Conservation (phyloP, 164 flowering plant genomes). For the Annona cherimola region DNA sequence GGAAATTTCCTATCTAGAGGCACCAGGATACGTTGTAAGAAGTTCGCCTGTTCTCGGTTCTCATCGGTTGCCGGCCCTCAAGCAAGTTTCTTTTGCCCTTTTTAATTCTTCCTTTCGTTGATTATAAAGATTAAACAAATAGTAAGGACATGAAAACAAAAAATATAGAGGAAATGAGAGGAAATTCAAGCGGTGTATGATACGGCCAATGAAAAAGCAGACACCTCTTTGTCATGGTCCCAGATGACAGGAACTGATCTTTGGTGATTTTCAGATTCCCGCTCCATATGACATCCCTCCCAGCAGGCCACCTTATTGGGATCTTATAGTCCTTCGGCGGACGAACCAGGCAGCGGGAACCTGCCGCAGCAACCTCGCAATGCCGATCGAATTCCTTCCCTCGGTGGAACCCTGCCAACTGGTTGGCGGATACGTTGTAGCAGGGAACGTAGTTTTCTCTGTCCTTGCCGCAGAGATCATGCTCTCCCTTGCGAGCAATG, state of each 20-base stretch:
- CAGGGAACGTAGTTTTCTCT: conserved; percentile 85
- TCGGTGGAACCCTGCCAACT: conserved; percentile 61
- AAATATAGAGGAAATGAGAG: no score
- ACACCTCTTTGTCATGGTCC: conserved; percentile 94
- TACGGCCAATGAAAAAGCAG: background rate
- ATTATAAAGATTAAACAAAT: no score
- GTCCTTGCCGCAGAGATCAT: conserved; percentile 78
- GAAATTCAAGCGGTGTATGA: background rate
- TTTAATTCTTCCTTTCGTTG: no score
- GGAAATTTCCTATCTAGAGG: no score
- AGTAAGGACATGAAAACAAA: no score
- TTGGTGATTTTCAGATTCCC: conserved; percentile 90
- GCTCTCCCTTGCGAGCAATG: conserved; percentile 37
- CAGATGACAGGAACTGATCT: conserved; percentile 90
- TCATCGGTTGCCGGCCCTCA: no score
- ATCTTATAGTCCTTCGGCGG: conserved; percentile 92
- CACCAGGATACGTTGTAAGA: no score
- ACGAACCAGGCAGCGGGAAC: conserved; percentile 58
- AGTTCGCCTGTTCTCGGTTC: no score
- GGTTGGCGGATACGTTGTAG: conserved; percentile 66
- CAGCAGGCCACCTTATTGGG: conserved; percentile 89
- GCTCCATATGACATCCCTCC: conserved; percentile 91
- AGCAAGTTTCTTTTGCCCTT: no score
- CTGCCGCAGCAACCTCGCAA: conserved; percentile 53
- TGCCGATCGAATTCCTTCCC: conserved; percentile 93